Percentiles rank a stretch among this genome's conserved stretches.
phyloP scores from a whole-genome alignment of 176 grass and related monocot genomes.

The Phyllostachys edulis region DNA sequence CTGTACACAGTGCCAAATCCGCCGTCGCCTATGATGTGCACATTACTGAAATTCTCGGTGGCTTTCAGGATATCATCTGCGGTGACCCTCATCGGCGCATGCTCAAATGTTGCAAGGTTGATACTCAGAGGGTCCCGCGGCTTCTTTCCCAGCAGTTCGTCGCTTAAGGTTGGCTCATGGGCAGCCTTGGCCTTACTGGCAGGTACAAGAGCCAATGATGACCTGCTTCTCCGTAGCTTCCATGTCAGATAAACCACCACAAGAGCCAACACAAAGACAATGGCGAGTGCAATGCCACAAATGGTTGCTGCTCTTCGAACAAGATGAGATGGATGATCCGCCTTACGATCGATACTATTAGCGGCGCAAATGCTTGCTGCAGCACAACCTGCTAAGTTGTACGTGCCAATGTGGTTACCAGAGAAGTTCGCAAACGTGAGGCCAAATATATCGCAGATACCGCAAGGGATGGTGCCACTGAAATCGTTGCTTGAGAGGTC shows the following conservation, averaged over 20 bases:
- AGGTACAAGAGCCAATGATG: slow-evolving; percentile 37
- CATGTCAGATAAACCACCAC: slow-evolving; percentile 49
- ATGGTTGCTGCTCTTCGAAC: slow-evolving; percentile 38
- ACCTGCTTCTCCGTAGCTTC: slow-evolving; percentile 48
- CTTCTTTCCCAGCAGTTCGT: slow-evolving; percentile 86
- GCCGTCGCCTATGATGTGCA: slow-evolving; percentile 85
- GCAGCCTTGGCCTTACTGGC: slow-evolving; percentile 46
- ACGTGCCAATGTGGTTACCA: slow-evolving; percentile 55
- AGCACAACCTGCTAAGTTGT: slow-evolving; percentile 59
- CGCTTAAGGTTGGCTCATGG: slow-evolving; percentile 68
- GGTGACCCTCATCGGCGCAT: slow-evolving; percentile 75
- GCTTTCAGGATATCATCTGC: slow-evolving; percentile 83
- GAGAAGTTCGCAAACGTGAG: slow-evolving; percentile 82
- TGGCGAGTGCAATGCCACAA: slow-evolving; percentile 41
- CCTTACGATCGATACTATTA: slow-evolving; percentile 27
- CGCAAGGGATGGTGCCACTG: slow-evolving; percentile 68
- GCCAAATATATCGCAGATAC: slow-evolving; percentile 67
- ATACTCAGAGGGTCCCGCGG: slow-evolving; percentile 82
- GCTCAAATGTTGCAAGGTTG: slow-evolving; percentile 92
- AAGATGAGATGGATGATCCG: slow-evolving; percentile 36
- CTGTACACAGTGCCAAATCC: slow-evolving; percentile 93
- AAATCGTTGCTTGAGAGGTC: slow-evolving; percentile 86
- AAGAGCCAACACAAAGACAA: slow-evolving; percentile 36
- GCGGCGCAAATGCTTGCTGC: slow-evolving; percentile 41
- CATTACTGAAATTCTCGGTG: slow-evolving; percentile 91